Evolutionary conservation across 1,284 basidiomycete genomes (phyloP), one percentile per base, ranked within the genome.

Genomic region (Marasmius oreades): DNA sequence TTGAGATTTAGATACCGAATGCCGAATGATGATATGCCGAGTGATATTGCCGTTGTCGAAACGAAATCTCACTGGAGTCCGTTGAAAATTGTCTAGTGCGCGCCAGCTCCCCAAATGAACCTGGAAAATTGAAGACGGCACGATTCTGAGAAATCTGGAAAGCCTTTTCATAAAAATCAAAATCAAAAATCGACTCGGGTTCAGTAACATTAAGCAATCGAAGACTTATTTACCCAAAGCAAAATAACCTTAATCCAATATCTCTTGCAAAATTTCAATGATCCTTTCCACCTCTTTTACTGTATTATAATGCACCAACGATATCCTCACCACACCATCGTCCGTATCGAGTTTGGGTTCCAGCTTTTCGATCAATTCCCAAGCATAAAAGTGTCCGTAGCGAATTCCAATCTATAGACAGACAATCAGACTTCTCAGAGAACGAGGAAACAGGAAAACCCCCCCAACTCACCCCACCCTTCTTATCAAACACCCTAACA

Each of bases 251-350:
- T 47, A 61, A 23, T 63, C 65, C 18, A 77, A 57, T 22, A 70
- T 71, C 58, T 80, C 79, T 59, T 81, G 77, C 58, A 90, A 66
- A 37, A 84, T 69, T 0, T 68, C 67, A 48, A 87, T 76, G 62
- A 90, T 82, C 63, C 61, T 72, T 53, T 80, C 67, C 0, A 89
- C 87, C 64, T 92, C 89, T 48, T 82, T 77, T 1, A 84, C 73
- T 0, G 89, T 90, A 67, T 92, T 91, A 66, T 92, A 91, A 63
- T 92, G 90, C 18, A 91, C 88, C n/a, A 92, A 69, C 3, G 87
- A 90, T 58, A 92, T 81, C 8, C 90, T 80, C 33, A 91, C 84
- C 2, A 90, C 83, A 0, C 84, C 88, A 61, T 91, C 88, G 1
- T 78, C 74, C 1, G 75, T 64, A 61, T 86, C 81, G 43, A 87